A percentile compares a stretch with the other conserved stretches of the same genome.
Conservation (phyloP, 352 stramenopile genomes). For the Globisporangium nagaii region DNA sequence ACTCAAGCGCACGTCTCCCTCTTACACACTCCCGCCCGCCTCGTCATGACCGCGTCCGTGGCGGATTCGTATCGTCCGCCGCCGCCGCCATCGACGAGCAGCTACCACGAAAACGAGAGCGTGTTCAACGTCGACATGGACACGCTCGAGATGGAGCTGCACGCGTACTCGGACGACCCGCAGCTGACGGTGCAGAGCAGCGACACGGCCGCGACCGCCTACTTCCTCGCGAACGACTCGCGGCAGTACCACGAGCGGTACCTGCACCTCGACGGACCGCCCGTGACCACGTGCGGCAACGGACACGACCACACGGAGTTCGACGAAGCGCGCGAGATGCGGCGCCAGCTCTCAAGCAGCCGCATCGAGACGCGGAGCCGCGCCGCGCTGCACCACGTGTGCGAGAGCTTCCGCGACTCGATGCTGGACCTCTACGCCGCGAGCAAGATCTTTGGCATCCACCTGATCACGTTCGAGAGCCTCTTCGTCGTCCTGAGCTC, state of each 20-base stretch:
- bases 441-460: slow-evolving; percentile 65
- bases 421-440: slow-evolving; percentile 75
- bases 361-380: slow-evolving; percentile 5
- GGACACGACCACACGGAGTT: slow-evolving; percentile 17
- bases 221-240: slow-evolving; percentile 8
- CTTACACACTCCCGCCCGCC: neutral
- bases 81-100: neutral
- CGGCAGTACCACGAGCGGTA: neutral
- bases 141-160: slow-evolving; percentile 6
- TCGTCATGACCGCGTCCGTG: neutral
- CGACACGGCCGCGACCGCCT: slow-evolving; percentile 5
- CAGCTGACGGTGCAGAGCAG: slow-evolving; percentile 11
- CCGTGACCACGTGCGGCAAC: slow-evolving; percentile 12
- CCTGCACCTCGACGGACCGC: slow-evolving; percentile 7
- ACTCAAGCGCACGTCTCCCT: neutral
- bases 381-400: slow-evolving; percentile 21
- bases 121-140: slow-evolving; percentile 2
- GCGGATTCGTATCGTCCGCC: neutral
- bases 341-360: slow-evolving; percentile 11
- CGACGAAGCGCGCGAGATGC: slow-evolving; percentile 2
- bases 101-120: neutral
- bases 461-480: slow-evolving; percentile 75
- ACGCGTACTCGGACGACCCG: neutral
- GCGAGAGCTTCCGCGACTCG: slow-evolving; percentile 49
- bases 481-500: slow-evolving; percentile 65